Evolutionary conservation across 306 rosid genomes (phyloP).

Genomic region (Malus fusca): DNA sequence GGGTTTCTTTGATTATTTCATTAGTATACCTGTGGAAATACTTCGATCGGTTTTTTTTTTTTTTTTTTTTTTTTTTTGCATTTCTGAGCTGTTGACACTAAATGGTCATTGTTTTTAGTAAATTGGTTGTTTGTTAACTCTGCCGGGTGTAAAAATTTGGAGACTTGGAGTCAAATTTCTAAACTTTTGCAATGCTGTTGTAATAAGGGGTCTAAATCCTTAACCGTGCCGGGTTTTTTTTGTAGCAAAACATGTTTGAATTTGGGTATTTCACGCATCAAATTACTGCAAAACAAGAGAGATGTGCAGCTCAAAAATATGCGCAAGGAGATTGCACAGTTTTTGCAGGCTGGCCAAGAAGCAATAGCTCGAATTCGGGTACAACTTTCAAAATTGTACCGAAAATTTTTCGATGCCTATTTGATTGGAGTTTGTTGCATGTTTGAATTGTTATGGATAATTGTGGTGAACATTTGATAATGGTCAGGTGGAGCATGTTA

Average conservation of each 20-base stretch:
- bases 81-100: neutral
- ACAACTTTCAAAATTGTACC: conserved; percentile 17
- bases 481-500: conserved; percentile 91
- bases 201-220: neutral
- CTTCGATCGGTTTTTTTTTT: neutral
- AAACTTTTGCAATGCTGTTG: neutral
- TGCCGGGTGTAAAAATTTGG: neutral
- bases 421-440: neutral
- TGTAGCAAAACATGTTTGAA: conserved; percentile 83
- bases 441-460: neutral
- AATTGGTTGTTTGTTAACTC: neutral
- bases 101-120: neutral
- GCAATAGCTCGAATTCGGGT: conserved; percentile 92
- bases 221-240: conserved; percentile 13
- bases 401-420: neutral
- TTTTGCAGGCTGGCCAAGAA: conserved; percentile 95
- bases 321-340: conserved; percentile 92
- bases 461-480: neutral
- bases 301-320: conserved; percentile 77
- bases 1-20: conserved; percentile 4
- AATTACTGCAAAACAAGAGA: conserved; percentile 92
- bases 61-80: neutral
- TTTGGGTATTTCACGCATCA: conserved; percentile 79
- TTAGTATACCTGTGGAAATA: neutral
- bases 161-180: neutral